Base-by-base conservation (phyloP, 495 filamentous ascomycete species). In the Cenococcum geophilum region DNA sequence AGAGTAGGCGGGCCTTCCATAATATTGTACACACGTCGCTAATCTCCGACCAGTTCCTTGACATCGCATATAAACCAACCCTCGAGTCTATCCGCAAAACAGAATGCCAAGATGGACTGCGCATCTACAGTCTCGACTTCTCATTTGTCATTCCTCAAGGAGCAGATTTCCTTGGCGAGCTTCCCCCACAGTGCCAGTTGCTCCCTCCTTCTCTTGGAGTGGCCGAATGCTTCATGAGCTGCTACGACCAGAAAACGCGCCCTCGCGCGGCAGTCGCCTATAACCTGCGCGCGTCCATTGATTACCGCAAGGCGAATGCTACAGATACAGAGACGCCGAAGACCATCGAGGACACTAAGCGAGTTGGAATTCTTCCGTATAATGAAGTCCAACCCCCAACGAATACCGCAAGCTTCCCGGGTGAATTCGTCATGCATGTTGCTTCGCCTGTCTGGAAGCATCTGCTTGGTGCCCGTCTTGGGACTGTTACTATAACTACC, bases 391-490 rank as follows among this genome's bases (percentile, higher is more conserved):
- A 37, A 18, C 54, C 54, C 5, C 54, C 32, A 57, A 57, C 54
- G 22, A 16, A 8, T 57, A 34, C 25, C 8, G 52, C 5, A 23
- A 55, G 54, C 35, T 36, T 57, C 54, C 54, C 54, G 18, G 54
- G 42, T 36, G 54, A 57, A 34, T 57, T n/a, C 20, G 32, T 34
- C 52, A 37, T 57, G 54, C 3, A 20, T 36, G 35, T 34, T 16
- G 20, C 54, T 4, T 12, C 54, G 11, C 54, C 34, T 16, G 42
- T 57, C 14, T 57, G 25, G 25, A 57, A 57, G 54, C 42, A 57
- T 57, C n/a, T 34, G 10, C 54, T 57, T 37, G 54, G 54, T 57
- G 34, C 25, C 35, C 54, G 32, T 20, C 25, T 57, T 42, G 54
- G 54, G 18, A 12, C 14, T 16, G 25, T 57, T 34, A 21, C 11